Conservation (phyloP, 345 rosid genomes). For the Hibiscus trionum region DNA sequence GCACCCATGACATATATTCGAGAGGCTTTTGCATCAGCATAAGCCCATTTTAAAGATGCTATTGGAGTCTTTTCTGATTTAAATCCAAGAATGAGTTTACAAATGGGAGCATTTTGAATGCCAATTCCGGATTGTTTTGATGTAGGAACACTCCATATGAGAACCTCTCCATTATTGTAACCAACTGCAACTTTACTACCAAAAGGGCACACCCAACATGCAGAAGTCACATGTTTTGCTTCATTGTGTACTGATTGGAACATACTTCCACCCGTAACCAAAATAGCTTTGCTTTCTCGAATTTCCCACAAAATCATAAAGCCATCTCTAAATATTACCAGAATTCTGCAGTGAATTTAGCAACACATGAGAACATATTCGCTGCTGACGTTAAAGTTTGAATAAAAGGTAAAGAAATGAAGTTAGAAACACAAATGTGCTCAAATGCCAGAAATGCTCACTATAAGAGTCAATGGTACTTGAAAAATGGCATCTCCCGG, state of each 20-base stretch:
- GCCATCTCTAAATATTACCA: constrained; percentile 67
- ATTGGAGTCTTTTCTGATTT: constrained; percentile 69
- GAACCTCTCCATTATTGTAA: constrained; percentile 72
- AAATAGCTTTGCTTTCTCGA: constrained; percentile 50
- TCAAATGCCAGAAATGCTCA: neutral
- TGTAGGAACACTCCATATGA: constrained; percentile 55
- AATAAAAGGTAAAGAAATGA: constrained; percentile 1
- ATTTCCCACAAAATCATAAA: constrained; percentile 67
- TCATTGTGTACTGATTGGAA: constrained; percentile 46
- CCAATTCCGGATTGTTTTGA: constrained; percentile 29
- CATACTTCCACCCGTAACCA: constrained; percentile 49
- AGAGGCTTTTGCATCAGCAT: constrained; percentile 65
- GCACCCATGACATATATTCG: constrained; percentile 64
- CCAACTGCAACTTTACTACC: constrained; percentile 84
- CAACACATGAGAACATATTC: neutral
- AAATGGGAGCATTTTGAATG: constrained; percentile 35
- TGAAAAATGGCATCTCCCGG: neutral
- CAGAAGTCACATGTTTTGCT: constrained; percentile 66
- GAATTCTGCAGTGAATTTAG: constrained; percentile 43
- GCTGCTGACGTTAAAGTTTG: neutral
- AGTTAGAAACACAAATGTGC: neutral
- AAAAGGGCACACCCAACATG: constrained; percentile 81
- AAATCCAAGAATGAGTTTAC: constrained; percentile 81
- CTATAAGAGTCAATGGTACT: neutral
- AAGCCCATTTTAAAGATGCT: constrained; percentile 57